These are phyloP conservation scores for Bruguiera sexangula DNA, from an alignment of 345 rosid genomes.

Conservation along the genomic window DNA sequence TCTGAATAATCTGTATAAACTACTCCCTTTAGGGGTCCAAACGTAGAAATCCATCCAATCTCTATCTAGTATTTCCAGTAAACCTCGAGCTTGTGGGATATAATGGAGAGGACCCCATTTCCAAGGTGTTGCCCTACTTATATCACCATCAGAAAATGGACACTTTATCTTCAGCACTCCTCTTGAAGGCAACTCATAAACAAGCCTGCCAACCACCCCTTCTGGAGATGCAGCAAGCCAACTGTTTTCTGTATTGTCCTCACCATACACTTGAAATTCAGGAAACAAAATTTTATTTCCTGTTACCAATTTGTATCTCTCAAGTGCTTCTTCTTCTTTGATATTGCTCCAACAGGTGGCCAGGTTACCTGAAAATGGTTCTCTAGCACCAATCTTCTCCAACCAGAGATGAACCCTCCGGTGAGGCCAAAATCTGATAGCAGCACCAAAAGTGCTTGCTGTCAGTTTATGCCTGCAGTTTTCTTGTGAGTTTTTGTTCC, in stretches of 20 bases:
- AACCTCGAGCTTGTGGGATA: slow-evolving; percentile 78
- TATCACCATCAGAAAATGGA: slow-evolving; percentile 47
- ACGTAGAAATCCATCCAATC: slow-evolving; percentile 85
- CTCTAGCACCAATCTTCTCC: slow-evolving; percentile 60
- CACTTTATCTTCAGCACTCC: slow-evolving; percentile 79
- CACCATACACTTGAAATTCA: slow-evolving; percentile 43
- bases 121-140: slow-evolving; percentile 46
- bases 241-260: slow-evolving; percentile 31
- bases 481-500: slow-evolving; percentile 60
- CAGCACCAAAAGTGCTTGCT: slow-evolving; percentile 66
- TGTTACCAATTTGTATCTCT: slow-evolving; percentile 48
- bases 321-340: slow-evolving; percentile 58
- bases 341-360: slow-evolving; percentile 55
- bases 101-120: slow-evolving; percentile 46
- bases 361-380: slow-evolving; percentile 46
- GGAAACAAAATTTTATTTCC: slow-evolving; percentile 40
- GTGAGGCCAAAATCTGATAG: slow-evolving; percentile 58
- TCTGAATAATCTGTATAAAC: slow-evolving; percentile 50
- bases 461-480: slow-evolving; percentile 50
- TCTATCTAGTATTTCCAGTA: slow-evolving; percentile 63
- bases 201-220: slow-evolving; percentile 42
- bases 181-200: slow-evolving; percentile 41
- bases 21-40: slow-evolving; percentile 72
- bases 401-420: slow-evolving; percentile 71
- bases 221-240: slow-evolving; percentile 95